These are phyloP conservation scores for Boletus tomentosulus DNA, from an alignment of 768 basidiomycete species.

Conservation along the genomic window DNA sequence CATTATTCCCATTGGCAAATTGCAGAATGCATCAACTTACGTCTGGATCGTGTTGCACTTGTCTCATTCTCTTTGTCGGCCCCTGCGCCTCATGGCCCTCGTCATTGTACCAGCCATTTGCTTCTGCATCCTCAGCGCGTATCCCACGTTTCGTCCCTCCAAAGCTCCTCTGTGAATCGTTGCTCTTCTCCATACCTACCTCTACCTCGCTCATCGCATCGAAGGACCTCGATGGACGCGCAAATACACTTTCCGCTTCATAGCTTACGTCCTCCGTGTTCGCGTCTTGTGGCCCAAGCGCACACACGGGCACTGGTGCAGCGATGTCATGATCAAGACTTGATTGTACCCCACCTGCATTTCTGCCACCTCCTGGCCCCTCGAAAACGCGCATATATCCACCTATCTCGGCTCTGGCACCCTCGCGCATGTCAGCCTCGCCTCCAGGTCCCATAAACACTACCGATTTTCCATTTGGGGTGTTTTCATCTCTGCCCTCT, in stretches of 20 bases:
- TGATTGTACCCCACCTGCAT: background rate
- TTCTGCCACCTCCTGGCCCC: slow-evolving; percentile 1
- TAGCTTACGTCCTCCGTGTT: background rate
- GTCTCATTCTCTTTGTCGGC: slow-evolving; percentile 16
- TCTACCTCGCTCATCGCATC: slow-evolving; percentile 9
- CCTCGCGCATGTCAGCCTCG: background rate
- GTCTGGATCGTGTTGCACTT: slow-evolving; percentile 10
- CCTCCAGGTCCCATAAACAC: slow-evolving; percentile 5
- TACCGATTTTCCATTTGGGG: background rate
- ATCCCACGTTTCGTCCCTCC: slow-evolving; percentile 14
- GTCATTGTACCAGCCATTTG: slow-evolving; percentile 2
- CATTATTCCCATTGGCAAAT: background rate
- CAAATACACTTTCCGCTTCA: slow-evolving; percentile 6
- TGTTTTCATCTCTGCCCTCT: slow-evolving; percentile 4
- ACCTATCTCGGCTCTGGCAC: slow-evolving; percentile 3
- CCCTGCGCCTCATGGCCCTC: slow-evolving; percentile 3
- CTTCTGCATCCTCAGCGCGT: slow-evolving; percentile 12
- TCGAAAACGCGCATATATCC: slow-evolving; percentile 26
- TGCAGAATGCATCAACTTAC: slow-evolving; percentile 9
- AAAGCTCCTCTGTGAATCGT: slow-evolving; percentile 1
- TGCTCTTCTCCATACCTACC: slow-evolving; percentile 1
- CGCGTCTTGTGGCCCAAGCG: background rate
- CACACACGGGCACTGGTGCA: slow-evolving; percentile 20
- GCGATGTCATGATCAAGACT: slow-evolving; percentile 9
- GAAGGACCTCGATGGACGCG: slow-evolving; percentile 5